Percentiles rank a stretch among this genome's conserved stretches.
These are phyloP conservation scores for Oryza nivara DNA, from an alignment of 176 grass and related monocot genomes.

Conservation along the genomic window DNA sequence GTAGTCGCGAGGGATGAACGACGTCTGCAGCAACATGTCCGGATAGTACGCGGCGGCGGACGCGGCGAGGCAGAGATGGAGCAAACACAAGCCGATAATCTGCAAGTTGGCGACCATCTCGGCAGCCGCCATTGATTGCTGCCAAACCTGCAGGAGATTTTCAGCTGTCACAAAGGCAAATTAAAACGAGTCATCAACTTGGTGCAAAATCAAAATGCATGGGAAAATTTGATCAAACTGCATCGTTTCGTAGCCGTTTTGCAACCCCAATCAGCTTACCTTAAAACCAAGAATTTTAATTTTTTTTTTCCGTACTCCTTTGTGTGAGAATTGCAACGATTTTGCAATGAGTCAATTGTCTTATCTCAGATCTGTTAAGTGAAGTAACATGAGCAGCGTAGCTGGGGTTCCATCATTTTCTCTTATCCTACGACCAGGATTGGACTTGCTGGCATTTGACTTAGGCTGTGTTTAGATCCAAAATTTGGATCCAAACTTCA, in stretches of 20 bases:
- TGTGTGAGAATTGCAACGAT: neutral
- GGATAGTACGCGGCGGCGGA: neutral
- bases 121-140: neutral
- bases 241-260: neutral
- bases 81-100: neutral
- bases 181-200: too few relatives aligned
- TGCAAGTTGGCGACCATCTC: neutral
- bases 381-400: too few relatives aligned
- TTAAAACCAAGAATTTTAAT: neutral
- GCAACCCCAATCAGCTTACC: neutral
- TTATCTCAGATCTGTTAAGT: too few relatives aligned
- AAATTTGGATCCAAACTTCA: too few relatives aligned
- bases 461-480: neutral
- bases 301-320: neutral
- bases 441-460: neutral
- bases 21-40: neutral
- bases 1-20: conserved; percentile 32
- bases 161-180: neutral
- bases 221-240: too few relatives aligned
- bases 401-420: too few relatives aligned
- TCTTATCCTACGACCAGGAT: too few relatives aligned
- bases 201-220: too few relatives aligned
- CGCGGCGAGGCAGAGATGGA: conserved; percentile 9
- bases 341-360: too few relatives aligned
- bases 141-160: neutral